Evolutionary conservation across 2,329 filamentous ascomycete genomes (phyloP).

Genomic region (Diaporthe australafricana): DNA sequence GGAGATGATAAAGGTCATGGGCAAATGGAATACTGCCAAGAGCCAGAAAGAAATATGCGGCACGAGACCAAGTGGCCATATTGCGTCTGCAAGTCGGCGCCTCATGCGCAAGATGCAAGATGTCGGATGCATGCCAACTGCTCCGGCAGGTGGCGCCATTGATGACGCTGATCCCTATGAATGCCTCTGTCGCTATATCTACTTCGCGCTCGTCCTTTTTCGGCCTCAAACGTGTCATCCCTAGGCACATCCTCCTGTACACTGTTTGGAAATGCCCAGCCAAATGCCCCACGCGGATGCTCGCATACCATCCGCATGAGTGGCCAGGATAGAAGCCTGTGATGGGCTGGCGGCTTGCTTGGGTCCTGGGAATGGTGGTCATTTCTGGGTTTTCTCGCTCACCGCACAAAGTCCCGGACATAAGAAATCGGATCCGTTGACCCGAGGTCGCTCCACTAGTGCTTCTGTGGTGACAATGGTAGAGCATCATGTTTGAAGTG

Average conservation of each 20-base stretch:
- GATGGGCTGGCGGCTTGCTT: not conserved
- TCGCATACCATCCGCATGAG: not conserved
- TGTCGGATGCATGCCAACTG: not conserved
- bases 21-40: no score
- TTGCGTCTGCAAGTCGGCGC: conserved; percentile 4
- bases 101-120: not conserved
- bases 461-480: not conserved
- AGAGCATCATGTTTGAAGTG: not conserved
- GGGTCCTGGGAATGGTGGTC: not conserved
- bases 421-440: not conserved
- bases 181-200: not conserved
- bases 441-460: no score
- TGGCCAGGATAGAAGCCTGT: not conserved
- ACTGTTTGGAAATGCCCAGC: not conserved
- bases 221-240: not conserved
- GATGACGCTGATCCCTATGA: not conserved
- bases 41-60: not conserved
- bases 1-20: no score
- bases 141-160: not conserved
- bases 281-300: not conserved
- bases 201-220: not conserved
- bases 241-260: not conserved
- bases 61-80: not conserved
- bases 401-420: not conserved
- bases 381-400: not conserved